Conservation (phyloP, 371 early-diverging fungal genomes). For the Mucor lusitanicus region DNA sequence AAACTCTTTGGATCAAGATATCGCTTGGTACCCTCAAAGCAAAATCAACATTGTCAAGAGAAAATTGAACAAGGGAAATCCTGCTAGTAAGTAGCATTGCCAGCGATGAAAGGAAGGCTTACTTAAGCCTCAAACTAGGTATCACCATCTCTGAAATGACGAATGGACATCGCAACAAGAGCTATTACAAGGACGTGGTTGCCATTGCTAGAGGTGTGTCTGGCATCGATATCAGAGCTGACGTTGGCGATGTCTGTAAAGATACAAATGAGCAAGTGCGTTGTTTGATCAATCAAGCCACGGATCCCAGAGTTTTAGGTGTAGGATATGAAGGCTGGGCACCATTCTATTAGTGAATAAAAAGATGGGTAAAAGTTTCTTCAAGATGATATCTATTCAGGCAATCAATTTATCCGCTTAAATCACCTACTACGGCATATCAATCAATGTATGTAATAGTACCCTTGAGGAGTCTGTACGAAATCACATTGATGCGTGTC, state of each 20-base stretch:
- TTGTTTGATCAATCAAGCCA: conserved; percentile 73
- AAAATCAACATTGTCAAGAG: conserved; percentile 69
- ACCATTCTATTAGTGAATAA: conserved; percentile 44
- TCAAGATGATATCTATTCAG: not conserved
- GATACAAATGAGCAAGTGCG: conserved; percentile 68
- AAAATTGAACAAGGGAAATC: conserved; percentile 73
- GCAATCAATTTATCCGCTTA: conserved; percentile 1
- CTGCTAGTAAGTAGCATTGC: conserved; percentile 37
- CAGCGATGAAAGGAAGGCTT: too few relatives aligned
- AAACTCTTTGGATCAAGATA: conserved; percentile 4
- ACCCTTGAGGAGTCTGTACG: too few relatives aligned
- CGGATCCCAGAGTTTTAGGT: conserved; percentile 68
- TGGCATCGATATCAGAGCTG: conserved; percentile 41
- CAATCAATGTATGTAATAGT: too few relatives aligned
- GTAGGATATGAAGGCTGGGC: conserved; percentile 75
- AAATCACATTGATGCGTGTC: too few relatives aligned
- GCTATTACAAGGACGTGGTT: conserved; percentile 41
- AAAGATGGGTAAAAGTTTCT: not conserved
- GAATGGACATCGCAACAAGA: conserved; percentile 55
- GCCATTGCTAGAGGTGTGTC: conserved; percentile 54
- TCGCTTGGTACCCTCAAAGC: conserved; percentile 74
- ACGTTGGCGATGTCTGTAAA: conserved; percentile 42
- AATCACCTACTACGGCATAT: too few relatives aligned
- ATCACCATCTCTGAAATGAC: conserved; percentile 33
- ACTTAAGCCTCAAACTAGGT: conserved; percentile 9